phyloP scores from a whole-genome alignment of 495 filamentous ascomycete species.

The Endocarpon pusillum region DNA sequence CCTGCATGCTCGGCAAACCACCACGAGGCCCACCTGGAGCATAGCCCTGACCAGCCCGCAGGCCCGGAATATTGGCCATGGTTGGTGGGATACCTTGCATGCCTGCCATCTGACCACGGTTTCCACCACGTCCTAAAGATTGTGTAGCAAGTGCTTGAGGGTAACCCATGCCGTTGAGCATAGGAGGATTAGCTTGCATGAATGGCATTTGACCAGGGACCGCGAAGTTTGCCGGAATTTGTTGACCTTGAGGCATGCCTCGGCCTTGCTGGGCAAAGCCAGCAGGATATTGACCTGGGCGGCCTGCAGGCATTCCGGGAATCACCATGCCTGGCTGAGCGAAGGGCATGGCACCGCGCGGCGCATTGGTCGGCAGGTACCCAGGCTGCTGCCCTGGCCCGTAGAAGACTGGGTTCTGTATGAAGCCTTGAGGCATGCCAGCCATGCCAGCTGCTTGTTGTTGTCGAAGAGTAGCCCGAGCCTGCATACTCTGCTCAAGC shows the following conservation, averaged over 20 bases:
- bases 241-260: slow-evolving; percentile 57
- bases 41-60: slow-evolving; percentile 53
- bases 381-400: slow-evolving; percentile 64
- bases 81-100: slow-evolving; percentile 46
- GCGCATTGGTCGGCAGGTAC: slow-evolving; percentile 32
- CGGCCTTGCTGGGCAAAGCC: slow-evolving; percentile 65
- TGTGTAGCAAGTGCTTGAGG: slow-evolving; percentile 44
- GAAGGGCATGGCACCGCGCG: slow-evolving; percentile 73
- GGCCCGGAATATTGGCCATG: slow-evolving; percentile 46
- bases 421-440: slow-evolving; percentile 63
- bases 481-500: slow-evolving; percentile 97
- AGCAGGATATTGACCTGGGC: slow-evolving; percentile 67
- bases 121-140: slow-evolving; percentile 48
- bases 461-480: slow-evolving; percentile 93
- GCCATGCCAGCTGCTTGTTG: slow-evolving; percentile 91
- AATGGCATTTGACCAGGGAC: slow-evolving; percentile 60
- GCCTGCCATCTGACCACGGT: slow-evolving; percentile 59
- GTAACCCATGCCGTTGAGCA: slow-evolving; percentile 25
- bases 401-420: slow-evolving; percentile 81
- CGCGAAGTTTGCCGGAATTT: slow-evolving; percentile 66
- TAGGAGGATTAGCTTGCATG: slow-evolving; percentile 39
- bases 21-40: slow-evolving; percentile 27
- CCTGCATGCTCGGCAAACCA: slow-evolving; percentile 28
- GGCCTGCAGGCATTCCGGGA: slow-evolving; percentile 62
- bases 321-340: slow-evolving; percentile 69